Percentiles rank a stretch among this genome's conserved stretches.
Conservation (phyloP, 371 early-diverging fungal genomes). For the Apophysomyces ossiformis region DNA sequence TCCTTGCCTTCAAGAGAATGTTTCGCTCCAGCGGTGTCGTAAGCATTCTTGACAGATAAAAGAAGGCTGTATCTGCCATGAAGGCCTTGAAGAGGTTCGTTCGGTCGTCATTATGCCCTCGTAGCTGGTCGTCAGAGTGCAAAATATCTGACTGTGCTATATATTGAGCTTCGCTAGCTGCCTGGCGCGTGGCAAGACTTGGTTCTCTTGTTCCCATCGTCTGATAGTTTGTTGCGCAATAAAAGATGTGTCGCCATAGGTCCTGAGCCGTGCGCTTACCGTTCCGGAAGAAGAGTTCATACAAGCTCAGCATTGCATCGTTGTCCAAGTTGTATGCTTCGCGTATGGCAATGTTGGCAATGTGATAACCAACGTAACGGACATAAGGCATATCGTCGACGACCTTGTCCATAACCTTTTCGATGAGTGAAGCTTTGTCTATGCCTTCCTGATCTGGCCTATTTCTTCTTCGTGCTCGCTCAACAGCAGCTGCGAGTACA, state of each 20-base stretch:
- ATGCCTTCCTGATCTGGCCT: background rate
- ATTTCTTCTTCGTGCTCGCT: background rate
- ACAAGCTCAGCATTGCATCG: background rate
- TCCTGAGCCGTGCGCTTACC: constrained; percentile 5
- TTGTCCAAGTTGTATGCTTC: constrained; percentile 4
- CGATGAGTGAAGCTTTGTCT: background rate
- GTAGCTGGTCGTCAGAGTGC: background rate
- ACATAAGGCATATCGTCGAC: no score
- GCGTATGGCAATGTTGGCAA: constrained; percentile 6
- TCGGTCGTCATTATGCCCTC: background rate
- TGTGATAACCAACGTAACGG: background rate
- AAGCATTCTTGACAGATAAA: background rate
- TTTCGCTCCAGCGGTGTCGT: background rate
- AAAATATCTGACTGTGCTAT: background rate
- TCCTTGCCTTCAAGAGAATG: constrained; percentile 8
- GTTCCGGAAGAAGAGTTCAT: background rate
- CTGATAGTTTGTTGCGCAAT: constrained; percentile 11
- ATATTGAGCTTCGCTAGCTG: background rate
- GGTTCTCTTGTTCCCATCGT: background rate
- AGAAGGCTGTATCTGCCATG: background rate
- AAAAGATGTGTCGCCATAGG: constrained; percentile 9
- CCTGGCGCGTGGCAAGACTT: background rate
- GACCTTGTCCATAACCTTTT: no score
- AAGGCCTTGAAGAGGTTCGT: constrained; percentile 13
- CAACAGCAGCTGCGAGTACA: constrained; percentile 10